A percentile compares a stretch with the other conserved stretches of the same genome.
Conservation (phyloP, 2,329 filamentous ascomycete genomes). For the Colletotrichum ledebouriae region DNA sequence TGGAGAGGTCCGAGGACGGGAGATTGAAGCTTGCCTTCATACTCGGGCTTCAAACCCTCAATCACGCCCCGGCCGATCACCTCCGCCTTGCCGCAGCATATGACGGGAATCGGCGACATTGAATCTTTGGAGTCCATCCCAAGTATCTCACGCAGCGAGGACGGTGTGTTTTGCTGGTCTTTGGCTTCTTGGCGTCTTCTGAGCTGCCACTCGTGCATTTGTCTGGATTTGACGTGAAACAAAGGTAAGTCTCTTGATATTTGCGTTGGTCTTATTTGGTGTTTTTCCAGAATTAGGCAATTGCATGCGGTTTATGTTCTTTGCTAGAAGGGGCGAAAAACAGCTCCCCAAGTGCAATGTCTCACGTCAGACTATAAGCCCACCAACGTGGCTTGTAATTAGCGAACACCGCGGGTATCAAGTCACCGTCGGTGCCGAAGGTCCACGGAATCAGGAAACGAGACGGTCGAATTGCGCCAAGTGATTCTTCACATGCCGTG, state of each 20-base stretch:
- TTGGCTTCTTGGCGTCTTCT: slow-evolving; percentile 9
- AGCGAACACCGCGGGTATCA: background rate
- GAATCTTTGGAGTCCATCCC: background rate
- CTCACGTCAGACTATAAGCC: slow-evolving; percentile 15
- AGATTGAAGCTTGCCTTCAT: slow-evolving; percentile 43
- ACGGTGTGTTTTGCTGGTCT: background rate
- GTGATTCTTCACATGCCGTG: background rate
- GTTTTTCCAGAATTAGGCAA: background rate
- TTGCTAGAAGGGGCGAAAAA: background rate
- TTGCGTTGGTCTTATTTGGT: background rate
- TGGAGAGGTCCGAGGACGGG: too few relatives aligned
- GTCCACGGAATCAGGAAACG: slow-evolving; percentile 2
- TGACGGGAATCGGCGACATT: slow-evolving; percentile 39
- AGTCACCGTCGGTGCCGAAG: slow-evolving; percentile 11
- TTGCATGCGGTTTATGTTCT: too few relatives aligned
- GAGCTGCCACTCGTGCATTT: slow-evolving; percentile 27
- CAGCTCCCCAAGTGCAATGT: background rate
- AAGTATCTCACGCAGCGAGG: slow-evolving; percentile 8
- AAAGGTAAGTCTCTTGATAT: too few relatives aligned
- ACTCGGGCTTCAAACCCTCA: slow-evolving; percentile 46
- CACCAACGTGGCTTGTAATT: background rate
- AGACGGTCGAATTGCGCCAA: background rate
- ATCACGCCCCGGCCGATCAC: slow-evolving; percentile 45
- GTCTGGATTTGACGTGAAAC: too few relatives aligned
- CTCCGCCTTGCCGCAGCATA: slow-evolving; percentile 47